Evolutionary conservation across 495 filamentous ascomycete genomes (phyloP).

Genomic region (Chaetomium fimeti): DNA sequence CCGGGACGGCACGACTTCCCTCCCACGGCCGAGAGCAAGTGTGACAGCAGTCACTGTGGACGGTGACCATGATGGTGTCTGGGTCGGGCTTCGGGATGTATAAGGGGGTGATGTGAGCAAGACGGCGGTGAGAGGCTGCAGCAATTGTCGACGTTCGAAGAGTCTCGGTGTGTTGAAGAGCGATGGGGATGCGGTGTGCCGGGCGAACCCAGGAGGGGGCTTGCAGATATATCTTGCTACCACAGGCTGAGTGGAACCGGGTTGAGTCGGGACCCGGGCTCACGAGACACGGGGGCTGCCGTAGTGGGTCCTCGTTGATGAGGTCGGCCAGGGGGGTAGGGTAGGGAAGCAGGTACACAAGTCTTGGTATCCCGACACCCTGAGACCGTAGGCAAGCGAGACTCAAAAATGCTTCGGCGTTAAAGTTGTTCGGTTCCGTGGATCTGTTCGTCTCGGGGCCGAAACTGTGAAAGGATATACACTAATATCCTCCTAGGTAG

Average conservation of each 20-base stretch:
- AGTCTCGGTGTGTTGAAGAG: neutral
- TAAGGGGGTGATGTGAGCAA: neutral
- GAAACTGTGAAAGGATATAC: neutral
- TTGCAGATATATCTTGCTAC: slow-evolving; percentile 15
- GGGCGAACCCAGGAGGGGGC: slow-evolving; percentile 1
- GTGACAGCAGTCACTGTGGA: neutral
- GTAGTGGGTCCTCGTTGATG: slow-evolving; percentile 11
- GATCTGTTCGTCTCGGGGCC: neutral
- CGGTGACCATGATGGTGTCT: slow-evolving; percentile 22
- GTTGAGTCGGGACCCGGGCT: neutral
- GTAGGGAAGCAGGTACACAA: neutral
- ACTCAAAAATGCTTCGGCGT: neutral
- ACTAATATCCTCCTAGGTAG: neutral
- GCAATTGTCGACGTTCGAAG: neutral
- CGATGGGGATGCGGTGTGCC: neutral
- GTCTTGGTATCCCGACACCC: no score
- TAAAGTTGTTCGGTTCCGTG: no score
- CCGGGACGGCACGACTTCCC: slow-evolving; percentile 17
- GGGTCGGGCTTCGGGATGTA: neutral
- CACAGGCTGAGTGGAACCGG: neutral
- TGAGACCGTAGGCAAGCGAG: neutral
- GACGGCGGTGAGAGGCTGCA: neutral
- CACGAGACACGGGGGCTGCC: slow-evolving; percentile 10
- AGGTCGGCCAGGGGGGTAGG: neutral
- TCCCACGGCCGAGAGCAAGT: slow-evolving; percentile 27